These are phyloP conservation scores for Fomitopsis betulina DNA, from an alignment of 1,284 basidiomycete genomes.

Conservation along the genomic window DNA sequence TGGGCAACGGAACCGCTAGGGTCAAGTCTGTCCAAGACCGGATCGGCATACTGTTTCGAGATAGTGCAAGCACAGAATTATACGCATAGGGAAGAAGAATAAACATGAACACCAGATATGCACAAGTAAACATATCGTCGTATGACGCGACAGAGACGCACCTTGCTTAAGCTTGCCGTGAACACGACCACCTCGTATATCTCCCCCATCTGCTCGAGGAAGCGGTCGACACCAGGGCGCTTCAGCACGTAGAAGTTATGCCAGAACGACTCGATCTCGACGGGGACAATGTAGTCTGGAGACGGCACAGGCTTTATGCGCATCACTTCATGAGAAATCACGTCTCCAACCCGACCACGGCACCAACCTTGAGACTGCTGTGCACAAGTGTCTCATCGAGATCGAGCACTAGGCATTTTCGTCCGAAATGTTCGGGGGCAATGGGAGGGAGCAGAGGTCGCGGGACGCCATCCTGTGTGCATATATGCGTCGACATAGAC, in stretches of 20 bases:
- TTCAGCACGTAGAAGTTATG: conserved; percentile 99
- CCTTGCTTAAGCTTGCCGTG: conserved; percentile 95
- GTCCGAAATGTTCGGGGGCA: conserved; percentile 66
- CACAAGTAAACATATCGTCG: not conserved
- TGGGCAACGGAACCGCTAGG: conserved; percentile 89
- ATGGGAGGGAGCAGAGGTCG: conserved; percentile 87
- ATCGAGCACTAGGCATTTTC: conserved; percentile 93
- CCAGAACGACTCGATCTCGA: conserved; percentile 96
- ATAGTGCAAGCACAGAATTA: not conserved
- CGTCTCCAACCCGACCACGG: not conserved
- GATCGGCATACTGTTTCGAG: conserved; percentile 83
- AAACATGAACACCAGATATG: conserved; percentile 7
- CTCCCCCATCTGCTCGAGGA: conserved; percentile 95
- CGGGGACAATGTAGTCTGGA: conserved; percentile 97
- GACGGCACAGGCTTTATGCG: conserved; percentile 79
- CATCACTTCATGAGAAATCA: not conserved
- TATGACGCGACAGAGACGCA: conserved; percentile 26
- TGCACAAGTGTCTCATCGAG: conserved; percentile 96
- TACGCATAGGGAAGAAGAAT: not conserved
- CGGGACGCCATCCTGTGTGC: conserved; percentile 73
- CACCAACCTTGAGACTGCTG: conserved; percentile 81
- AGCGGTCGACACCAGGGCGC: conserved; percentile 95
- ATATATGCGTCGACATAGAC: not conserved
- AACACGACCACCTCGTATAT: conserved; percentile 98
- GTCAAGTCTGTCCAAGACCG: conserved; percentile 96